Evolutionary conservation across 306 rosid species (phyloP).

Genomic region (Neltuma alba): DNA sequence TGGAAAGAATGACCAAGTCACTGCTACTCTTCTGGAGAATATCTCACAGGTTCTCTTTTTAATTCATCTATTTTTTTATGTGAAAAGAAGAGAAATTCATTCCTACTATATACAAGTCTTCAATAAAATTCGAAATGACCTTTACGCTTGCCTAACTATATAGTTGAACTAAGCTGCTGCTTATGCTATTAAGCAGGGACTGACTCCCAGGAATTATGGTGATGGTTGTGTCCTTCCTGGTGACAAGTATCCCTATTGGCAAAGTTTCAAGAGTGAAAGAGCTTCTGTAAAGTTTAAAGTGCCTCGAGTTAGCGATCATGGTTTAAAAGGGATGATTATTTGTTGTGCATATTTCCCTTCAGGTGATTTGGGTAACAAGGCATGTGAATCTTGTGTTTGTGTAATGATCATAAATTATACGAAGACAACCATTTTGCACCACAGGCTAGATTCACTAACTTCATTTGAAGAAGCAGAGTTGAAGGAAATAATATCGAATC

Average conservation of each 20-base stretch:
- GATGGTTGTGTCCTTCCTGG: neutral
- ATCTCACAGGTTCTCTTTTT: constrained; percentile 25
- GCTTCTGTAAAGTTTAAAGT: neutral
- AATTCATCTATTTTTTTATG: neutral
- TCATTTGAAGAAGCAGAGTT: neutral
- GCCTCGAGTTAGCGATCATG: neutral
- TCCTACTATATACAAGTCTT: too few species aligned
- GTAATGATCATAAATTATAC: neutral
- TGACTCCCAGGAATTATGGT: neutral
- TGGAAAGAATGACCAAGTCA: constrained; percentile 15
- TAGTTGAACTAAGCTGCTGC: neutral
- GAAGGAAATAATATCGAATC: neutral
- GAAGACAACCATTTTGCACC: neutral
- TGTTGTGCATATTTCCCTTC: neutral
- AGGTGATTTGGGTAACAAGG: neutral
- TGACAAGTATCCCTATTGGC: neutral
- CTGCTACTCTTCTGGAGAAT: neutral
- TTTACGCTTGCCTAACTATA: neutral
- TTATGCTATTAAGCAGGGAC: neutral
- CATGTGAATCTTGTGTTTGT: neutral
- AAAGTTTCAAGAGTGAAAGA: neutral
- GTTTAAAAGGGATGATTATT: neutral
- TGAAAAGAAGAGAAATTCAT: neutral
- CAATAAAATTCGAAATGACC: neutral
- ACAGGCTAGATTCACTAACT: neutral